Evolutionary conservation across 1,284 basidiomycete species (phyloP).

Genomic region (Puccinia polysora): DNA sequence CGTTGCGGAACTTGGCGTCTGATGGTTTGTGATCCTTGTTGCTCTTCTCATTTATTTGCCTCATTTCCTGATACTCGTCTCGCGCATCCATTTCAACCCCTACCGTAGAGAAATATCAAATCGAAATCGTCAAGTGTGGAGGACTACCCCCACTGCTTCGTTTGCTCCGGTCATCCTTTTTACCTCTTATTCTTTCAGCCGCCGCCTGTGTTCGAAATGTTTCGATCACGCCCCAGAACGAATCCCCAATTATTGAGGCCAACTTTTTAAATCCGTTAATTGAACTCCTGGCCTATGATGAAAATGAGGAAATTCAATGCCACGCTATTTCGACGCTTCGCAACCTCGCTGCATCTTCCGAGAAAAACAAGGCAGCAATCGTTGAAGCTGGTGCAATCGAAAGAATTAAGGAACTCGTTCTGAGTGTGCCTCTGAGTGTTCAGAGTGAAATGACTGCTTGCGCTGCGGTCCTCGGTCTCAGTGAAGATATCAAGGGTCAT

Average conservation of each 20-base stretch:
- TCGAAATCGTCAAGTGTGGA: slow-evolving; percentile 95
- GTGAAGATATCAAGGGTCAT: slow-evolving; percentile 90
- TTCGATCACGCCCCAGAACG: slow-evolving; percentile 96
- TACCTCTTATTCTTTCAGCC: slow-evolving; percentile 96
- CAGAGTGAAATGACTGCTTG: slow-evolving; percentile 99
- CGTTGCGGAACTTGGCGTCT: slow-evolving; percentile 90
- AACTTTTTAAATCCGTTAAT: slow-evolving; percentile 95
- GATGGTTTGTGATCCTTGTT: slow-evolving; percentile 64
- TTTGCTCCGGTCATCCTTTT: slow-evolving; percentile 90
- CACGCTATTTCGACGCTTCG: slow-evolving; percentile 98
- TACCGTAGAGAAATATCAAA: slow-evolving; percentile 88
- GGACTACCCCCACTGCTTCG: slow-evolving; percentile 88
- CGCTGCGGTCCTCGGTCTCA: slow-evolving; percentile 86
- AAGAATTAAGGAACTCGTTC: slow-evolving; percentile 91
- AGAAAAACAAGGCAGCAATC: slow-evolving; percentile 98
- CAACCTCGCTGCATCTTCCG: slow-evolving; percentile 92
- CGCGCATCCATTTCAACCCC: slow-evolving; percentile 3
- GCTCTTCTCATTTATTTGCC: neutral
- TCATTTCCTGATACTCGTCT: neutral
- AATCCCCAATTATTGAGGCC: slow-evolving; percentile 98
- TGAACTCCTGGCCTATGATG: slow-evolving; percentile 90
- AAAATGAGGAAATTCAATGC: slow-evolving; percentile 99
- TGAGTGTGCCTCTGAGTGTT: slow-evolving; percentile 90
- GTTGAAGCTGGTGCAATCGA: slow-evolving; percentile 98
- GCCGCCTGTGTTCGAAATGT: slow-evolving; percentile 99